phyloP scores from a whole-genome alignment of 2,329 filamentous ascomycete genomes.

The Pleoardoris graminearum region DNA sequence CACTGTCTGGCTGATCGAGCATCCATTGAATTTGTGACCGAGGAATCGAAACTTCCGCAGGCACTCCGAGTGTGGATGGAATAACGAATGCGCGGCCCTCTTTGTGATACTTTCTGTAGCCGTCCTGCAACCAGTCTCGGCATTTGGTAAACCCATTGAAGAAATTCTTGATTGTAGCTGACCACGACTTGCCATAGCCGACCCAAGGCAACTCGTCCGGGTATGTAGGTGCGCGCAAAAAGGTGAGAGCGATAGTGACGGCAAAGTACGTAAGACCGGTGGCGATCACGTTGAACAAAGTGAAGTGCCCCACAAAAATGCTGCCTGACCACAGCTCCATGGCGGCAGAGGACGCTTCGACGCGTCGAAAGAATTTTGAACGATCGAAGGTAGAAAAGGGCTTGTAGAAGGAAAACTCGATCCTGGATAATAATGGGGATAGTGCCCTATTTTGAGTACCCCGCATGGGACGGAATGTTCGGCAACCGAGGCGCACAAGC shows the following conservation, averaged over 20 bases:
- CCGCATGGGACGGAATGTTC: background rate
- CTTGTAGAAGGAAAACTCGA: background rate
- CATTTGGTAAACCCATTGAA: constrained; percentile 24
- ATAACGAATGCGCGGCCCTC: constrained; percentile 31
- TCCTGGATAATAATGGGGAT: too few relatives aligned
- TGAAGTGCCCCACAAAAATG: constrained; percentile 5
- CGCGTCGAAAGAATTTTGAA: background rate
- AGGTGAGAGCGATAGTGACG: constrained; percentile 17
- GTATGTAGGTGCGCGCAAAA: constrained; percentile 19
- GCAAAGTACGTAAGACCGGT: constrained; percentile 25
- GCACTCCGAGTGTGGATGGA: constrained; percentile 26
- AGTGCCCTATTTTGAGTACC: background rate
- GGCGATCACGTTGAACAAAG: constrained; percentile 9
- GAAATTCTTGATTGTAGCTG: constrained; percentile 21
- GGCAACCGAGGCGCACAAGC: constrained; percentile 3
- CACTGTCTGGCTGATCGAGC: constrained; percentile 47
- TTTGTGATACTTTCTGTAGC: constrained; percentile 32
- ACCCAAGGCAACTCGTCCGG: constrained; percentile 28
- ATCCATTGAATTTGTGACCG: constrained; percentile 45
- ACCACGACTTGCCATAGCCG: constrained; percentile 31
- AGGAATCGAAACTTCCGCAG: constrained; percentile 41
- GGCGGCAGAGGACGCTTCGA: background rate
- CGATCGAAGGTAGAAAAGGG: background rate
- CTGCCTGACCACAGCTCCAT: constrained; percentile 1
- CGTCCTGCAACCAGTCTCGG: constrained; percentile 27